Conservation (phyloP, 164 flowering plant genomes). For the Stephania yunnanensis region DNA sequence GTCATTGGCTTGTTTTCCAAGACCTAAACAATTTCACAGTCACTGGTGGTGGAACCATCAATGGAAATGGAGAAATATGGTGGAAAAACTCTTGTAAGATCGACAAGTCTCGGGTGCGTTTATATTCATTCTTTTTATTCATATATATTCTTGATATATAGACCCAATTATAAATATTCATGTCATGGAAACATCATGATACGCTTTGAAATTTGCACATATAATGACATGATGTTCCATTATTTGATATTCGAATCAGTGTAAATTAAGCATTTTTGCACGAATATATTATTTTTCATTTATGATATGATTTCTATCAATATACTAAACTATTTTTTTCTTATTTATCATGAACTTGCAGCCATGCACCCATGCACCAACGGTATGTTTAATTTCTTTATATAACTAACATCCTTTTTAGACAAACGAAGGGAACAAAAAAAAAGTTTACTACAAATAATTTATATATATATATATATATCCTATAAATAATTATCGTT, state of each 20-base stretch:
- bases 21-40: conserved; percentile 29
- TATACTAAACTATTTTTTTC: neutral
- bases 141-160: no score
- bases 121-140: neutral
- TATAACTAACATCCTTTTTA: no score
- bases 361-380: conserved; percentile 83
- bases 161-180: no score
- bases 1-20: conserved; percentile 47
- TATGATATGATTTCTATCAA: no score
- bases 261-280: no score
- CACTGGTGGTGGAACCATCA: conserved; percentile 49
- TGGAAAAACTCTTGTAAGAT: conserved; percentile 47
- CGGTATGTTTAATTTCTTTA: conserved; percentile 46
- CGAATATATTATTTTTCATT: no score
- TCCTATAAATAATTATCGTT: neutral
- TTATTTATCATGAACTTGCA: conserved; percentile 29
- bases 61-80: conserved; percentile 60
- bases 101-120: conserved; percentile 24
- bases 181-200: no score
- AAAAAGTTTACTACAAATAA: neutral
- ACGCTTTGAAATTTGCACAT: no score
- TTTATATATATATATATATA: no score
- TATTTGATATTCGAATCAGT: no score
- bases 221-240: no score
- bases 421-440: neutral